Evolutionary conservation across 352 stramenopile genomes (phyloP), one percentile per base, ranked within the genome.

Genomic region (Globisporangium recalcitrans): DNA sequence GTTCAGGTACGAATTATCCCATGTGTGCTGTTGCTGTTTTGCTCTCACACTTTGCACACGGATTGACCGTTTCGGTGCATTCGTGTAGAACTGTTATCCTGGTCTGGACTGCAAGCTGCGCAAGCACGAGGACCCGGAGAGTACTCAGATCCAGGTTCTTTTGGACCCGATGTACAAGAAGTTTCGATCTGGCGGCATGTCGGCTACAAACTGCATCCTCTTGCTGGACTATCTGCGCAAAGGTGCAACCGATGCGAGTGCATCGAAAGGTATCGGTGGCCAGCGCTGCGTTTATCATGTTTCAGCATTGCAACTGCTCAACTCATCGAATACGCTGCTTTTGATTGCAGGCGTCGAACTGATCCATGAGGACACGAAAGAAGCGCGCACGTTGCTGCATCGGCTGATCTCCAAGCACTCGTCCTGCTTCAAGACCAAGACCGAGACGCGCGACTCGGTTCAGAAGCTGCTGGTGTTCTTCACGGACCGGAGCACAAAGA

Each of bases 131-230:
- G 52, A 47, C 9, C 29, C 38, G 2, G 69, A 64, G 24, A 29
- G 32, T 2, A 36, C 72, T 47, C 65, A 72, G 21, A 85, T 91
- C 21, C 68, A 77, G 34, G 71, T 93, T 19, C n/a, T 72, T 21
- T 52, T 83, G 22, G 85, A 93, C 36, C 78, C 78, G 1, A 68
- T 93, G 36, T 91, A 85, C 66, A 77, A 78, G 52, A 93, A 93
- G 51, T 74, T 91, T 32, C 66, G 62, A 22, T 60, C 68, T n/a
- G 82, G 73, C 8, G 78, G 77, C 8, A 76, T 93, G 68, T 57
- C 63, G 0, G 38, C 57, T 13, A 67, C 65, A 11, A 91, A 93
- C 58, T 83, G 75, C 38, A 58, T 75, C 38, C 64, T 62, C 13
- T 48, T 93, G 21, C 62, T 93, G 24, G 52, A 56, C 14, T 91